phyloP scores from a whole-genome alignment of 352 stramenopile genomes.

The Phytophthora tentaculata region DNA sequence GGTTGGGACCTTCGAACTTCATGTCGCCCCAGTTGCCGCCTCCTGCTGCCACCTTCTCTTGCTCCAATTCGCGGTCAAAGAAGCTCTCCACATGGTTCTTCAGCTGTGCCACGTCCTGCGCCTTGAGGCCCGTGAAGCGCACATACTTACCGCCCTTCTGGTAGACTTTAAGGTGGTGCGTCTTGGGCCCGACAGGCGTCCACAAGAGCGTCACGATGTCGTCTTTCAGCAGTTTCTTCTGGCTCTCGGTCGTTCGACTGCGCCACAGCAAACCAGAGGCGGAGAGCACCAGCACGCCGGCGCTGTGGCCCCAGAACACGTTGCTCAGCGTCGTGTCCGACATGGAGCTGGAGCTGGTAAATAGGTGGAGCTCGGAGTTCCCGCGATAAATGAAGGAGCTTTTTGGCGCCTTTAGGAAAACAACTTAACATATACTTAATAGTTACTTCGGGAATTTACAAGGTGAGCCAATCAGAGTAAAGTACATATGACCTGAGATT shows the following conservation, averaged over 20 bases:
- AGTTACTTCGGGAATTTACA: background rate
- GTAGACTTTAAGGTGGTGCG: constrained; percentile 87
- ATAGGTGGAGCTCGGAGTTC: constrained; percentile 20
- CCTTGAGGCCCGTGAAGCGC: constrained; percentile 83
- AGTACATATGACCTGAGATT: too few relatives aligned
- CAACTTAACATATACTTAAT: background rate
- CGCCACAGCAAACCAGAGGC: constrained; percentile 77
- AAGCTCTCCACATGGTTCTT: constrained; percentile 73
- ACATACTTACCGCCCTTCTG: constrained; percentile 87
- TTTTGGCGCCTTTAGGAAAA: constrained; percentile 5
- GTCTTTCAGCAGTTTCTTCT: constrained; percentile 89
- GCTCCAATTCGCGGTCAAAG: constrained; percentile 91
- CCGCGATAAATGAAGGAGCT: background rate
- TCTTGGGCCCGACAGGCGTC: constrained; percentile 81
- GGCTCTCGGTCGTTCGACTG: constrained; percentile 74
- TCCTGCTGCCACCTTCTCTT: constrained; percentile 86
- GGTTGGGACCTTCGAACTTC: constrained; percentile 90
- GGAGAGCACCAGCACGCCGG: constrained; percentile 79
- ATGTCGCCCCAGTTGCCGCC: constrained; percentile 95
- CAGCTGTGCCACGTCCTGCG: constrained; percentile 66
- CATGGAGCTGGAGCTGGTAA: constrained; percentile 30
- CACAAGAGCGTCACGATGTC: constrained; percentile 89
- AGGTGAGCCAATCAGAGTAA: background rate
- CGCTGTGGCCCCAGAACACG: constrained; percentile 89
- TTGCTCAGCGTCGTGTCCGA: constrained; percentile 84